Conservation (phyloP, 2,329 filamentous ascomycete species). For the Dichotomopilus funicola region DNA sequence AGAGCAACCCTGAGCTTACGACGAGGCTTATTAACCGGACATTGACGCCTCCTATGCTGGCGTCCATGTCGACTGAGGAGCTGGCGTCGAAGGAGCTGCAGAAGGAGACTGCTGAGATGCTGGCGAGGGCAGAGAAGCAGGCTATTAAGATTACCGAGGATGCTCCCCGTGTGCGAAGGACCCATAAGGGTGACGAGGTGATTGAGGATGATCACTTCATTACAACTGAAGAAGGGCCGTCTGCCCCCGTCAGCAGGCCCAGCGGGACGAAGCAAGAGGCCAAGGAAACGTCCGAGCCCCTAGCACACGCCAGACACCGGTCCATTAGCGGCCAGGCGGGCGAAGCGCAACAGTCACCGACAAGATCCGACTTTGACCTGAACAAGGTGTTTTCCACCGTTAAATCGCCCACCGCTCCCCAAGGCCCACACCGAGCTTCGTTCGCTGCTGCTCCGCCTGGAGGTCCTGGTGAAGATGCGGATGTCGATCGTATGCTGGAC, state of each 20-base stretch:
- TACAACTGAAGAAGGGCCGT: constrained; percentile 34
- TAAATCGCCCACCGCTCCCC: constrained; percentile 58
- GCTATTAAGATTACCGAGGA: constrained; percentile 75
- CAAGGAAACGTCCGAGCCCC: constrained; percentile 16
- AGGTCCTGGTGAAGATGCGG: constrained; percentile 68
- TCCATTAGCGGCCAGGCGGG: constrained; percentile 32
- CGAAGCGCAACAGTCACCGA: constrained; percentile 49
- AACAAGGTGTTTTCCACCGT: constrained; percentile 80
- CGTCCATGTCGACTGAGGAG: constrained; percentile 83
- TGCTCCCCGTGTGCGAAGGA: constrained; percentile 72
- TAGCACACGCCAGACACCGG: constrained; percentile 21
- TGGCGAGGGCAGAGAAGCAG: constrained; percentile 72
- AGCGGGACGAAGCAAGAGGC: constrained; percentile 24
- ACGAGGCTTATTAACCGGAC: constrained; percentile 66
- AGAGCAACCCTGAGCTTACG: constrained; percentile 75
- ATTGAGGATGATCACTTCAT: constrained; percentile 64
- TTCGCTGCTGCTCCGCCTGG: constrained; percentile 38
- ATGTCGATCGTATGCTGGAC: constrained; percentile 85
- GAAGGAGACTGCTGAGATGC: constrained; percentile 66
- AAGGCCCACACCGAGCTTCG: constrained; percentile 40
- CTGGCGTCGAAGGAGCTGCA: constrained; percentile 90
- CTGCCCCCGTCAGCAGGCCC: constrained; percentile 32
- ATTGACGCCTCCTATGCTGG: constrained; percentile 67
- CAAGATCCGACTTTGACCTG: constrained; percentile 66
- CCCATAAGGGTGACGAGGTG: constrained; percentile 91